These are phyloP conservation scores for Ustilago curta DNA, from an alignment of 1,284 basidiomycete species.

Conservation along the genomic window DNA sequence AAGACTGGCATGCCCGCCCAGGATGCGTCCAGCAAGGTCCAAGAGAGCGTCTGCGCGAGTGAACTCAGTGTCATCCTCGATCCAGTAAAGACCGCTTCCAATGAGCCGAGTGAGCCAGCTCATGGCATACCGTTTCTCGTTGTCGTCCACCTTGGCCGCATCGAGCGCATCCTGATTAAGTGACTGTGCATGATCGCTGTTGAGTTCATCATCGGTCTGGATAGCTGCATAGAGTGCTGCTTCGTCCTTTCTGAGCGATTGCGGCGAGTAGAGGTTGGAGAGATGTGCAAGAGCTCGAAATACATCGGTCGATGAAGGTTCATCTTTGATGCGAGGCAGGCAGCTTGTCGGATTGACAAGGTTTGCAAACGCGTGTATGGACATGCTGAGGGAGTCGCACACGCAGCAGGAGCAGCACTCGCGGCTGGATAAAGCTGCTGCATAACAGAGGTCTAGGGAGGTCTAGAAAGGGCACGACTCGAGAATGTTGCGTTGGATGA, in stretches of 20 bases:
- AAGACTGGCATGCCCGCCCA: slow-evolving; percentile 40
- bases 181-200: background rate
- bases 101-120: slow-evolving; percentile 52
- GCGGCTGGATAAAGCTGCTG: background rate
- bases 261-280: slow-evolving; percentile 36
- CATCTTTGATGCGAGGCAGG: slow-evolving; percentile 32
- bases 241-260: slow-evolving; percentile 24
- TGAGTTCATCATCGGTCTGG: background rate
- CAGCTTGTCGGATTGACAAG: slow-evolving; percentile 37
- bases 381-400: slow-evolving; percentile 5
- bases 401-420: too few species aligned
- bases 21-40: slow-evolving; percentile 44
- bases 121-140: slow-evolving; percentile 46
- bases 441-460: background rate
- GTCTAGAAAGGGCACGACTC: background rate
- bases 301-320: slow-evolving; percentile 16
- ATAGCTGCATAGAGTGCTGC: background rate
- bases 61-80: slow-evolving; percentile 17
- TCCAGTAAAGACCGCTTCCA: slow-evolving; percentile 41
- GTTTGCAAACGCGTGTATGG: background rate
- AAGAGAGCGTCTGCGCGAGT: slow-evolving; percentile 29
- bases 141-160: slow-evolving; percentile 32
- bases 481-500: background rate
- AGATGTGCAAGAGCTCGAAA: slow-evolving; percentile 26
- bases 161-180: slow-evolving; percentile 35